Evolutionary conservation across 1,139 yeast genomes (phyloP).

Genomic region (Geotrichum aggregatum): DNA sequence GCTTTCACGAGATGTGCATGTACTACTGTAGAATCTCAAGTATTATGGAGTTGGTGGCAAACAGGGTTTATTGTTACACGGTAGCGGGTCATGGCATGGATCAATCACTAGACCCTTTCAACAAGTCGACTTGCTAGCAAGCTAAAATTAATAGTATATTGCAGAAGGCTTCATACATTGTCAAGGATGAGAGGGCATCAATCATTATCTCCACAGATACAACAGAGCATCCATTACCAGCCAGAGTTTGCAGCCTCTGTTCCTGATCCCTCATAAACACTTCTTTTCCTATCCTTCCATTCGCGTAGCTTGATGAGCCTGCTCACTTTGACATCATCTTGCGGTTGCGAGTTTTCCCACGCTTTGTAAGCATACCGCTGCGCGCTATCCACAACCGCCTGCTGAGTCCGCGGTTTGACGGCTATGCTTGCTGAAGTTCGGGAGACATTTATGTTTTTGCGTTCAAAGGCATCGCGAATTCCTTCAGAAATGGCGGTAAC

Average conservation of each 20-base stretch:
- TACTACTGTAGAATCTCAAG: too few species aligned
- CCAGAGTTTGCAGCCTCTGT: conserved; percentile 19
- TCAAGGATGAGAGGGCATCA: too few species aligned
- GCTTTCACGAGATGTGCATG: too few species aligned
- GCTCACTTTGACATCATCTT: conserved; percentile 19
- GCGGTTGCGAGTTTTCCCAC: conserved; percentile 25
- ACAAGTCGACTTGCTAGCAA: too few species aligned
- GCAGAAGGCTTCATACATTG: too few species aligned
- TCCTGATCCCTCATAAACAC: conserved; percentile 14
- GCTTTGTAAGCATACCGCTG: conserved; percentile 25
- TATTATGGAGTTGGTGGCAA: too few species aligned
- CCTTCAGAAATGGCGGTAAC: conserved; percentile 15
- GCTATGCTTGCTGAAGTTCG: conserved; percentile 22
- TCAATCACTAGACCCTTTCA: too few species aligned
- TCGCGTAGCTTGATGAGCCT: conserved; percentile 7
- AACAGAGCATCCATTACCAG: conserved; percentile 8
- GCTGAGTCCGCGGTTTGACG: conserved; percentile 22
- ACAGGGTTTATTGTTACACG: too few species aligned
- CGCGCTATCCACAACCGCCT: conserved; percentile 23
- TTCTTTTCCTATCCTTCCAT: conserved; percentile 20
- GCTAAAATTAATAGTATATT: too few species aligned
- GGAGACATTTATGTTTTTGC: conserved; percentile 16
- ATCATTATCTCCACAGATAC: background rate
- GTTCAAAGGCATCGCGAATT: conserved; percentile 9
- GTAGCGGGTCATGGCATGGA: too few species aligned